These are phyloP conservation scores for Sanguinoderma infundibulare DNA, from an alignment of 1,284 basidiomycete genomes.

Conservation along the genomic window DNA sequence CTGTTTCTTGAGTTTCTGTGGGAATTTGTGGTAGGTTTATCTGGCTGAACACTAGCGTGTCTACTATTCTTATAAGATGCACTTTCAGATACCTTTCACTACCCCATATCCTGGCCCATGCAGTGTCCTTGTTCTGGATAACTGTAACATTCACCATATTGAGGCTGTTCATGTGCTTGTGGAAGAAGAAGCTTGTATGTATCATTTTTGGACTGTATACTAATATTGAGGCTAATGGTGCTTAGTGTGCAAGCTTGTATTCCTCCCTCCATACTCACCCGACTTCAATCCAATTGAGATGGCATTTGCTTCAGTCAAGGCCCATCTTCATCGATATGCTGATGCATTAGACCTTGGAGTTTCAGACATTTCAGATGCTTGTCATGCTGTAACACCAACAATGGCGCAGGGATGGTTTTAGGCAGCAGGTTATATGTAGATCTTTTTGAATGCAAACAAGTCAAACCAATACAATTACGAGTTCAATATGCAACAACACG, in stretches of 20 bases:
- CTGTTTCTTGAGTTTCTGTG: constrained; percentile 5
- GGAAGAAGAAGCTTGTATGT: background rate
- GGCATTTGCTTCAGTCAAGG: constrained; percentile 8
- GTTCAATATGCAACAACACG: constrained; percentile 4
- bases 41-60: background rate
- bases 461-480: constrained; percentile 12
- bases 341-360: background rate
- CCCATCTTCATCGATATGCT: background rate
- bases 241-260: background rate
- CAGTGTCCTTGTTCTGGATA: constrained; percentile 16
- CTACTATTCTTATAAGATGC: background rate
- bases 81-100: background rate
- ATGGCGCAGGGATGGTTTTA: background rate
- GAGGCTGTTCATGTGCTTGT: constrained; percentile 6
- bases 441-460: background rate
- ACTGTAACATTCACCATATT: constrained; percentile 12
- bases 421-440: background rate
- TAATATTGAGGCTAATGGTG: background rate
- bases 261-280: constrained; percentile 11
- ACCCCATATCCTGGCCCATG: constrained; percentile 5
- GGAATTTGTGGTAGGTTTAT: constrained; percentile 1
- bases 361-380: background rate
- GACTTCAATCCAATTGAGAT: constrained; percentile 13
- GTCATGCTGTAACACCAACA: background rate
- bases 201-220: background rate